These are phyloP conservation scores for Cytospora piceicola DNA, from an alignment of 2,329 filamentous ascomycete species.

Conservation along the genomic window DNA sequence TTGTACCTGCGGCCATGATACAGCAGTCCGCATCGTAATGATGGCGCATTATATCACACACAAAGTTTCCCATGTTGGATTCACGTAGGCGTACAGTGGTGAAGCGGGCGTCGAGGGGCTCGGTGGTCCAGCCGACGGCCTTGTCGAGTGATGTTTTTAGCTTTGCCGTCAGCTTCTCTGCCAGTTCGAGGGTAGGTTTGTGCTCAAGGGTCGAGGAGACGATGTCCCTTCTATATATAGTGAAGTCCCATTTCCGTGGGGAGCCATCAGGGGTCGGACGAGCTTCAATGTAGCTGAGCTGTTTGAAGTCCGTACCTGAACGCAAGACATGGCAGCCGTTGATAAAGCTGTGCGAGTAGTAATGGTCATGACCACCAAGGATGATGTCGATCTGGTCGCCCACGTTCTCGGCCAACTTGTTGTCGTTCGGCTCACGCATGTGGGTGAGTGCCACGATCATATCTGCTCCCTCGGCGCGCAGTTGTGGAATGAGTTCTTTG, in stretches of 20 bases:
- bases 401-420: constrained; percentile 77
- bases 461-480: constrained; percentile 78
- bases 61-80: constrained; percentile 87
- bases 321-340: constrained; percentile 84
- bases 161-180: constrained; percentile 70
- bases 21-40: constrained; percentile 82
- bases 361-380: constrained; percentile 88
- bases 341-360: constrained; percentile 76
- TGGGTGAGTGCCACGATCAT: constrained; percentile 84
- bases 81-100: constrained; percentile 77
- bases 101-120: constrained; percentile 84
- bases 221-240: constrained; percentile 75
- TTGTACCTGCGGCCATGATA: constrained; percentile 83
- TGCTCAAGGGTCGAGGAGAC: constrained; percentile 70
- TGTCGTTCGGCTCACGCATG: constrained; percentile 86
- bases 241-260: constrained; percentile 71
- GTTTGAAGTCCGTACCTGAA: constrained; percentile 89
- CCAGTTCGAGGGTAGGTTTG: constrained; percentile 60
- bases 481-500: constrained; percentile 70
- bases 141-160: constrained; percentile 79
- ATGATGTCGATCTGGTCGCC: constrained; percentile 81
- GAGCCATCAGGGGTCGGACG: constrained; percentile 56
- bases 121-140: constrained; percentile 80
- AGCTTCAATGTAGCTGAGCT: constrained; percentile 85
- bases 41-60: constrained; percentile 87